Evolutionary conservation across 2,329 filamentous ascomycete species (phyloP).

Genomic region (Fonsecaea pedrosoi): DNA sequence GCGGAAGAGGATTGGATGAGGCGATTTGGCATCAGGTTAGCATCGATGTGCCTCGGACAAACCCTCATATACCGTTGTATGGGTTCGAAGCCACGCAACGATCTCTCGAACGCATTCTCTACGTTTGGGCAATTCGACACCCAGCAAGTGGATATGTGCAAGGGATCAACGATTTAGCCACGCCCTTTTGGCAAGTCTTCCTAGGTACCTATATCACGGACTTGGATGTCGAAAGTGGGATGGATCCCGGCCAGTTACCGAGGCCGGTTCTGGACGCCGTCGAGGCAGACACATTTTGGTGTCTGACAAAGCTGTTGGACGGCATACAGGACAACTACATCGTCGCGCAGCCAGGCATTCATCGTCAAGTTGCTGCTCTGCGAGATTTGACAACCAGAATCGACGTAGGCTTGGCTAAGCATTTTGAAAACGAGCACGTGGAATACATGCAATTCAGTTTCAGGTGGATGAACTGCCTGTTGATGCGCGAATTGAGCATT

Average conservation of each 20-base stretch:
- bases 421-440: slow-evolving; percentile 87
- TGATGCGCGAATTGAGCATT: slow-evolving; percentile 97
- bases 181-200: slow-evolving; percentile 98
- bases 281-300: slow-evolving; percentile 98
- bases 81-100: slow-evolving; percentile 94
- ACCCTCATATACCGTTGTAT: slow-evolving; percentile 93
- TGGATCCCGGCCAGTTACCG: slow-evolving; percentile 95
- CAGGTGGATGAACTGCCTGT: slow-evolving; percentile 98
- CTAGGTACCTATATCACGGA: slow-evolving; percentile 95
- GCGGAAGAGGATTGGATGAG: slow-evolving; percentile 83
- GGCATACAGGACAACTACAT: slow-evolving; percentile 99
- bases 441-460: slow-evolving; percentile 99
- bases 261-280: slow-evolving; percentile 91
- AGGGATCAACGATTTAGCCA: slow-evolving; percentile 97
- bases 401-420: slow-evolving; percentile 80
- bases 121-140: slow-evolving; percentile 97
- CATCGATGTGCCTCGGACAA: slow-evolving; percentile 95
- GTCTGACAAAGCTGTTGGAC: slow-evolving; percentile 94
- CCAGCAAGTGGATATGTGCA: slow-evolving; percentile 98
- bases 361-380: slow-evolving; percentile 86
- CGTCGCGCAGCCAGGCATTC: slow-evolving; percentile 94
- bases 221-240: slow-evolving; percentile 85
- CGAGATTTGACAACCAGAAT: slow-evolving; percentile 91
- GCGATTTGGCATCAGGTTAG: slow-evolving; percentile 99
- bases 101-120: slow-evolving; percentile 91